These are phyloP conservation scores for Allium cepa DNA, from an alignment of 106 monocot species.

Conservation along the genomic window DNA sequence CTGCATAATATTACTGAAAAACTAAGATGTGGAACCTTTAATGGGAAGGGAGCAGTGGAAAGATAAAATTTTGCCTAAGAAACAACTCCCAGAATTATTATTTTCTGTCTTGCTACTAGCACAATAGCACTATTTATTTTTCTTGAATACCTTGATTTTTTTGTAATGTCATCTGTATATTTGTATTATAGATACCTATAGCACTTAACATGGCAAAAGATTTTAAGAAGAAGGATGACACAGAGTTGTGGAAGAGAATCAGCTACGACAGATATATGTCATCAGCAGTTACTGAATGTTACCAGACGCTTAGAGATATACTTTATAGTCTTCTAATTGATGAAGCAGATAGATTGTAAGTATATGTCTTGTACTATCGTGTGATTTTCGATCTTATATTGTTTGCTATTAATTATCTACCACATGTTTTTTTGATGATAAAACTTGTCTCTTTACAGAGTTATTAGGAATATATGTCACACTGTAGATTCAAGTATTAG, in stretches of 20 bases:
- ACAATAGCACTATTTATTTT: background rate
- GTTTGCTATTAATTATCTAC: slow-evolving; percentile 4
- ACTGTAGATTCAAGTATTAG: slow-evolving; percentile 36
- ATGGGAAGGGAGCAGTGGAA: too few species aligned
- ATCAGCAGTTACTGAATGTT: slow-evolving; percentile 81
- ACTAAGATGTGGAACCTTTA: too few species aligned
- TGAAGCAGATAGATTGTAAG: slow-evolving; percentile 57
- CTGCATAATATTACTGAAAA: too few species aligned
- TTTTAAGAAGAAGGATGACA: slow-evolving; percentile 67
- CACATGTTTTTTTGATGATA: background rate
- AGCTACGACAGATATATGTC: slow-evolving; percentile 73
- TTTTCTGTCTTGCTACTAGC: too few species aligned
- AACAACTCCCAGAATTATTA: too few species aligned
- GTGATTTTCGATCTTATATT: slow-evolving; percentile 1
- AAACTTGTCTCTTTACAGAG: slow-evolving; percentile 28
- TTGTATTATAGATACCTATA: slow-evolving; percentile 63
- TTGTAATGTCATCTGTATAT: background rate
- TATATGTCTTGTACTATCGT: background rate
- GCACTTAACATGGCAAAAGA: slow-evolving; percentile 95
- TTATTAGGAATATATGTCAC: slow-evolving; percentile 34
- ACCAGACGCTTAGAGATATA: slow-evolving; percentile 67
- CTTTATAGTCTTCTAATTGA: slow-evolving; percentile 54
- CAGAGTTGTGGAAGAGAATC: slow-evolving; percentile 72
- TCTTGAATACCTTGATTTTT: background rate
- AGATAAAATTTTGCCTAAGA: too few species aligned